These are phyloP conservation scores for Aspergillus hancockii DNA, from an alignment of 495 filamentous ascomycete species.

Conservation along the genomic window DNA sequence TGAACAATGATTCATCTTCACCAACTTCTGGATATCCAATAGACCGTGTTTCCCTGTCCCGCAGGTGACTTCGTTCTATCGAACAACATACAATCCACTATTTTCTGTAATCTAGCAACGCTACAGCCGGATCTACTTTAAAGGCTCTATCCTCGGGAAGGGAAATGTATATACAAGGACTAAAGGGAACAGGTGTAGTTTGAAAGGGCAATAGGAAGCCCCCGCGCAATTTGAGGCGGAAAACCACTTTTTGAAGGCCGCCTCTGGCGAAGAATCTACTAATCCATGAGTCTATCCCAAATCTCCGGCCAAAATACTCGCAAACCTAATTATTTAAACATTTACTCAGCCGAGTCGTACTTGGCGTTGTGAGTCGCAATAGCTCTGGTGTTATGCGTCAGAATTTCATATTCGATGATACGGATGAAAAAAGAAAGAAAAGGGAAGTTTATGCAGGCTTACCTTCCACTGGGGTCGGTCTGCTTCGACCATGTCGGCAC, in stretches of 20 bases:
- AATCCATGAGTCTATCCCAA: conserved; percentile 31
- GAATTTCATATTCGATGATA: neutral
- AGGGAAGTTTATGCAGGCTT: conserved; percentile 31
- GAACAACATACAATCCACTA: too few species aligned
- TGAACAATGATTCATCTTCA: too few species aligned
- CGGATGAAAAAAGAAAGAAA: neutral
- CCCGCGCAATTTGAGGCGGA: conserved; percentile 6
- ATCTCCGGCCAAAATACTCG: conserved; percentile 17
- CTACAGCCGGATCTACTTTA: neutral
- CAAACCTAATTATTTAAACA: conserved; percentile 14
- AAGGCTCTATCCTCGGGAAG: neutral
- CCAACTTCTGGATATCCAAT: too few species aligned
- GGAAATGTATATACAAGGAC: neutral
- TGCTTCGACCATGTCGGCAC: conserved; percentile 97
- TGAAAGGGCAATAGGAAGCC: neutral
- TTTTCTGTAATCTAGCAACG: neutral
- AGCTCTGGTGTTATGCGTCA: conserved; percentile 48
- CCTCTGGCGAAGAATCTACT: conserved; percentile 21
- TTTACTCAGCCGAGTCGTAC: conserved; percentile 53
- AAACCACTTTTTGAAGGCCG: conserved; percentile 19
- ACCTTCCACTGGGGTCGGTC: conserved; percentile 92
- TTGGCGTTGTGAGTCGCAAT: conserved; percentile 70
- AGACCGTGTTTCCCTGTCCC: neutral
- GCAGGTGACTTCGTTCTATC: neutral
- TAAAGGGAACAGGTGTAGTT: neutral